Base-by-base conservation (phyloP, 2,329 filamentous ascomycete genomes). In the Trichoderma guizhouense region DNA sequence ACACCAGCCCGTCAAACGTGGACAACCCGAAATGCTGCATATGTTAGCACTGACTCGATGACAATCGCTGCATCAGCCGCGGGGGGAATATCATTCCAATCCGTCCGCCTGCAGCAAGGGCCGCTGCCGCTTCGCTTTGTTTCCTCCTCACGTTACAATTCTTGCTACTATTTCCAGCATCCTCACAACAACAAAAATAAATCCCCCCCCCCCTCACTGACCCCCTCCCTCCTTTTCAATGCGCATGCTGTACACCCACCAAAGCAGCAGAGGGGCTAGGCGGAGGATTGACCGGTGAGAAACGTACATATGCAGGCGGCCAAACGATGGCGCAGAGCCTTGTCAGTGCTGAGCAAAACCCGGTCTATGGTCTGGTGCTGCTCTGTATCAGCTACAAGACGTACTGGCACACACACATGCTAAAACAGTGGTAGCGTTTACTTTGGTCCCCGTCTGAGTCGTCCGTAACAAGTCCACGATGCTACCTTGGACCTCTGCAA, bases 201-300 rank as follows among this genome's bases (percentile, higher is more conserved):
- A 21, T 18, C 14, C 24, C 7, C 30, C n/a, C 14, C 24, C 7
- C 30, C n/a, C 55, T 58, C n/a, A n/a, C 32, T 28, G 32, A 32
- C 36, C 32, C 24, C 18, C 34, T n/a, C 34, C 55, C 21, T n/a
- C 24, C 51, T 8, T 32, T 21, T 18, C 24, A 57, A 21, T 34
- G 57, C 30, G 21, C n/a, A 58, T 36, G 64, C 51, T 43, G 64
- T 67, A 15, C 64, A 67, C 64, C 64, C 51, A 58, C 51, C 64
- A 39, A 3, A n/a, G 57, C 57, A 57, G 24, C 34, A 11, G 32
- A 57, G 12, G 51, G 64, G 47, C n/a, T 34, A 51, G 30, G 7
- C 47, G 64, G 34, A 34, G 64, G 28, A 43, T 43, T 34, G 32
- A 67, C 64, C 51, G 64, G 64, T 67, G 64, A 67, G 64, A 43